These are phyloP conservation scores for Cladosporium halotolerans DNA, from an alignment of 2,329 filamentous ascomycete species.

Conservation along the genomic window DNA sequence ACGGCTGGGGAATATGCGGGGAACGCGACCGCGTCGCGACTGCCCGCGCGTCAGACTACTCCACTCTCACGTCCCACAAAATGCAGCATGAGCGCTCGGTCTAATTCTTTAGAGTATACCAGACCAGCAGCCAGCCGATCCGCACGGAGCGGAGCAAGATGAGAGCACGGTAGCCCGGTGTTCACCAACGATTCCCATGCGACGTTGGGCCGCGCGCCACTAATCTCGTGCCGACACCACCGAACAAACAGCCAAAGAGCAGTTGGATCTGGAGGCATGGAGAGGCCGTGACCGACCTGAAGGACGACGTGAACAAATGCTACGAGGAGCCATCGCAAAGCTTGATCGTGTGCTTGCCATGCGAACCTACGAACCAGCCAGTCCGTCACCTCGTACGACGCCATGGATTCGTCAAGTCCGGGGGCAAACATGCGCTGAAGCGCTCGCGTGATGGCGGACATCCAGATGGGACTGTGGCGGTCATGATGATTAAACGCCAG, in stretches of 20 bases:
- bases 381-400: background rate
- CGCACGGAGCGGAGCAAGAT: background rate
- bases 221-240: background rate
- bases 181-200: background rate
- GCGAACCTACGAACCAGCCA: background rate
- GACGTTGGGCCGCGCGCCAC: background rate
- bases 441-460: background rate
- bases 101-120: background rate
- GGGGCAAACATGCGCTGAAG: background rate
- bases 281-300: background rate
- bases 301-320: background rate
- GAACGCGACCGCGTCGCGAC: background rate
- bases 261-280: background rate
- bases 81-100: background rate
- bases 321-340: background rate
- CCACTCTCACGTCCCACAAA: background rate
- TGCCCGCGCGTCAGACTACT: background rate
- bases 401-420: background rate
- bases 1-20: no score
- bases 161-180: background rate
- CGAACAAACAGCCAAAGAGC: background rate
- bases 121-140: background rate
- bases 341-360: constrained; percentile 1
- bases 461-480: background rate
- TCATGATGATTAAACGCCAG: background rate